These are phyloP conservation scores for Insectozyma bohioensis DNA, from an alignment of 1,139 yeast genomes.

Conservation along the genomic window DNA sequence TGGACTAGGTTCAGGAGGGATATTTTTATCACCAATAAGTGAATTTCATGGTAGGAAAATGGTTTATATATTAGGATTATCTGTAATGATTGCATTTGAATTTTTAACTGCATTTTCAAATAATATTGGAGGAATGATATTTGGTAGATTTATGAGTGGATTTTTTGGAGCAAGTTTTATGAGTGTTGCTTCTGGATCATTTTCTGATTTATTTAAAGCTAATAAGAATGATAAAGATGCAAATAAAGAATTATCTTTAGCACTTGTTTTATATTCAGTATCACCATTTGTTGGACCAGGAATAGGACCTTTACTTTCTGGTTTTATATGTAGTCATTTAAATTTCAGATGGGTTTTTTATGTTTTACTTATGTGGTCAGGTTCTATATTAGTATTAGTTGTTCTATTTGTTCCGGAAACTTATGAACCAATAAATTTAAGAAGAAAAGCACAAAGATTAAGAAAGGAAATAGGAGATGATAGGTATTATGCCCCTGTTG, in stretches of 20 bases:
- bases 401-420: slow-evolving; percentile 51
- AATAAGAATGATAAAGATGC: slow-evolving; percentile 16
- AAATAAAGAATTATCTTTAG: slow-evolving; percentile 25
- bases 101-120: slow-evolving; percentile 28
- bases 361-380: slow-evolving; percentile 38
- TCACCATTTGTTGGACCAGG: slow-evolving; percentile 37
- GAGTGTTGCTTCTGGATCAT: slow-evolving; percentile 37
- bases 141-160: slow-evolving; percentile 35
- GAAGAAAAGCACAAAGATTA: slow-evolving; percentile 46
- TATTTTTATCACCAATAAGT: slow-evolving; percentile 33
- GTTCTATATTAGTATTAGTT: slow-evolving; percentile 29
- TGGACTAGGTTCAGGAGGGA: slow-evolving; percentile 34
- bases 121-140: slow-evolving; percentile 29
- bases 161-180: slow-evolving; percentile 34
- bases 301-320: slow-evolving; percentile 31
- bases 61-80: slow-evolving; percentile 26
- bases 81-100: slow-evolving; percentile 24
- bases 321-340: slow-evolving; percentile 26
- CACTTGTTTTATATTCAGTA: slow-evolving; percentile 29
- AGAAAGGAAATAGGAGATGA: slow-evolving; percentile 43
- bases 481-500: slow-evolving; percentile 49
- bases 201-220: slow-evolving; percentile 30
- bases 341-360: slow-evolving; percentile 48
- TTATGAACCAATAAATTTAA: slow-evolving; percentile 41
- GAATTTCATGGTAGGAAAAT: slow-evolving; percentile 34